These are phyloP conservation scores for Microbotryum lychnidis-dioicae DNA, from an alignment of 1,284 basidiomycete species.

Conservation along the genomic window DNA sequence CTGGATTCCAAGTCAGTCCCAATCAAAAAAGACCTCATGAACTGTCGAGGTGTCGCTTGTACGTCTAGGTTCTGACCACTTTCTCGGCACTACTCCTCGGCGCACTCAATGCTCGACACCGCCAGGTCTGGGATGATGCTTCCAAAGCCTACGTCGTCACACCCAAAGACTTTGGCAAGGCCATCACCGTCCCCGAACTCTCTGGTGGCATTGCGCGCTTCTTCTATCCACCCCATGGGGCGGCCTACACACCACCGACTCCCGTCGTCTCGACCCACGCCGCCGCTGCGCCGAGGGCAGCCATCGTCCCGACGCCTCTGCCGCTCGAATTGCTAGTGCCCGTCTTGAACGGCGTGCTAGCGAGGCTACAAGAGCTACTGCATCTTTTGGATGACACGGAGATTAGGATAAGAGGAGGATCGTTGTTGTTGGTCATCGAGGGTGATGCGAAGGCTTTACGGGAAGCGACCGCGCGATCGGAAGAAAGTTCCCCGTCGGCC, in stretches of 20 bases:
- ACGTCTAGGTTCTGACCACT: neutral
- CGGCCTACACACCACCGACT: constrained; percentile 16
- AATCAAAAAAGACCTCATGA: too few species aligned
- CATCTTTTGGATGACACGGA: constrained; percentile 53
- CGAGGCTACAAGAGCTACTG: constrained; percentile 53
- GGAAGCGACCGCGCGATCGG: constrained; percentile 45
- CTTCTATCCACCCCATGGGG: constrained; percentile 52
- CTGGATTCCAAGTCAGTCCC: constrained; percentile 71
- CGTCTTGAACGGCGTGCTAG: constrained; percentile 54
- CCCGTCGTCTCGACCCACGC: constrained; percentile 14
- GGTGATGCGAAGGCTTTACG: constrained; percentile 51
- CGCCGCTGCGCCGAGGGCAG: constrained; percentile 7
- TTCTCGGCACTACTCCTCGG: neutral
- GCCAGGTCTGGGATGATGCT: constrained; percentile 63
- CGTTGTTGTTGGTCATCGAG: constrained; percentile 77
- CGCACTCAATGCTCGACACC: neutral
- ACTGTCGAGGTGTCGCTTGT: neutral
- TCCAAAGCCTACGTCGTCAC: constrained; percentile 53
- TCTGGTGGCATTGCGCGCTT: constrained; percentile 65
- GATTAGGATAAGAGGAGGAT: constrained; percentile 71
- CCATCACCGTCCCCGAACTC: constrained; percentile 59
- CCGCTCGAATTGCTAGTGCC: constrained; percentile 52
- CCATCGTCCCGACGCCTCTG: constrained; percentile 45
- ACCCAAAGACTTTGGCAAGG: constrained; percentile 72
- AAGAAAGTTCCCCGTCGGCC: neutral